Evolutionary conservation across 2,329 filamentous ascomycete species (phyloP).

Genomic region (Trichoderma brevicompactum): DNA sequence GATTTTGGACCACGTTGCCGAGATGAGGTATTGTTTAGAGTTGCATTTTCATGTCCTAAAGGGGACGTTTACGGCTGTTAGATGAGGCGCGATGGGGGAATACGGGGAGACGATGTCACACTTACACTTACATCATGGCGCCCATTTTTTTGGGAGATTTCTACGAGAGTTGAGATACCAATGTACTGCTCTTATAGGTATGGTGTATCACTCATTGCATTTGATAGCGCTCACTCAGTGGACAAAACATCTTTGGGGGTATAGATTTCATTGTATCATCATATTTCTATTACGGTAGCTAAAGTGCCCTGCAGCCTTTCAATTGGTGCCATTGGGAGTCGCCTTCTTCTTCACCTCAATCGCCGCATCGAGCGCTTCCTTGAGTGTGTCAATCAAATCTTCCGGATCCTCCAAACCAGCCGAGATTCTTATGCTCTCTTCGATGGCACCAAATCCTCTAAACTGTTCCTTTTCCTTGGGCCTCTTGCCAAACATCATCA

Average conservation of each 20-base stretch:
- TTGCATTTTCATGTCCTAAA: not conserved
- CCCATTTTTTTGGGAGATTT: too few species aligned
- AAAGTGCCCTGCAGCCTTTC: not conserved
- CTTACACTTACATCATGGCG: too few species aligned
- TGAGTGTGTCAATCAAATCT: slow-evolving; percentile 48
- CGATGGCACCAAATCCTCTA: slow-evolving; percentile 44
- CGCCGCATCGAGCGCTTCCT: slow-evolving; percentile 31
- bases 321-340: not conserved
- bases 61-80: too few species aligned
- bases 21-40: not conserved
- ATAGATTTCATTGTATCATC: too few species aligned
- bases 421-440: slow-evolving; percentile 51
- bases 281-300: too few species aligned
- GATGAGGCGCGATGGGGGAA: too few species aligned
- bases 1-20: not conserved
- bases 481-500: slow-evolving; percentile 48
- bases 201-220: too few species aligned
- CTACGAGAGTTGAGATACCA: too few species aligned
- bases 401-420: slow-evolving; percentile 52
- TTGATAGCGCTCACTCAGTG: too few species aligned
- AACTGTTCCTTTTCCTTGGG: slow-evolving; percentile 45
- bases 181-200: too few species aligned
- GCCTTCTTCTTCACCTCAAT: slow-evolving; percentile 29
- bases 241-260: too few species aligned
- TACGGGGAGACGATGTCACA: too few species aligned